Conservation (phyloP, 495 filamentous ascomycete species). For the Xylaria telfairii region DNA sequence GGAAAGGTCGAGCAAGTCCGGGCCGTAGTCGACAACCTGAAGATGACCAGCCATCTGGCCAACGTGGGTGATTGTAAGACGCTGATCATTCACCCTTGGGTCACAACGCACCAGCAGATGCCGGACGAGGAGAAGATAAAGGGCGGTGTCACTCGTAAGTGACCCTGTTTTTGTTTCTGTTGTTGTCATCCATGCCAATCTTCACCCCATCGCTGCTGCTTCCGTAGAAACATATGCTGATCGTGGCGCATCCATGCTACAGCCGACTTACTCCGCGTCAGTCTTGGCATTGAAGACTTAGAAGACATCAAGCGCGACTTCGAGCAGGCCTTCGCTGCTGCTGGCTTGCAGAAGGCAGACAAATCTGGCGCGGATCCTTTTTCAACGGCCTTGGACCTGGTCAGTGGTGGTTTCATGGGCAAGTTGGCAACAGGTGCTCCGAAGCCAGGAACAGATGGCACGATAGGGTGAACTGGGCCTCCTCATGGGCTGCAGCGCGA, state of each 20-base stretch:
- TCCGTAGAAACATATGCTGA: neutral
- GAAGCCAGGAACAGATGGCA: slow-evolving; percentile 41
- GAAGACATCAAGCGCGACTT: slow-evolving; percentile 50
- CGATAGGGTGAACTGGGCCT: slow-evolving; percentile 26
- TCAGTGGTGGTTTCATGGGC: slow-evolving; percentile 41
- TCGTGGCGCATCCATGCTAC: neutral
- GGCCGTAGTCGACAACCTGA: slow-evolving; percentile 50
- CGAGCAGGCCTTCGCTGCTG: slow-evolving; percentile 50
- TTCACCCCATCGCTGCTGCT: neutral
- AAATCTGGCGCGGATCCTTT: slow-evolving; percentile 39
- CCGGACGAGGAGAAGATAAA: slow-evolving; percentile 52
- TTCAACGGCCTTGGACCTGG: slow-evolving; percentile 38
- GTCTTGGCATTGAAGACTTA: slow-evolving; percentile 49
- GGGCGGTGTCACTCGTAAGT: slow-evolving; percentile 48
- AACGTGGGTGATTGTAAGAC: slow-evolving; percentile 54
- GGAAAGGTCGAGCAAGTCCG: slow-evolving; percentile 49
- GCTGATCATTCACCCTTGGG: slow-evolving; percentile 51
- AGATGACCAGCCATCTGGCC: slow-evolving; percentile 47
- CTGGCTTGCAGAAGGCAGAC: slow-evolving; percentile 37
- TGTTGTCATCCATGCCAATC: neutral
- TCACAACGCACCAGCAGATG: slow-evolving; percentile 51
- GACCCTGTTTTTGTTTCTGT: slow-evolving; percentile 17
- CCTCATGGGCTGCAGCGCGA: too few species aligned
- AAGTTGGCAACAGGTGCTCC: slow-evolving; percentile 40
- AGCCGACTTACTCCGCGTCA: slow-evolving; percentile 48